Percentiles rank a stretch among this genome's conserved stretches.
Evolutionary conservation across 495 filamentous ascomycete genomes (phyloP).

Genomic region (Xanthoparmelia taractica): DNA sequence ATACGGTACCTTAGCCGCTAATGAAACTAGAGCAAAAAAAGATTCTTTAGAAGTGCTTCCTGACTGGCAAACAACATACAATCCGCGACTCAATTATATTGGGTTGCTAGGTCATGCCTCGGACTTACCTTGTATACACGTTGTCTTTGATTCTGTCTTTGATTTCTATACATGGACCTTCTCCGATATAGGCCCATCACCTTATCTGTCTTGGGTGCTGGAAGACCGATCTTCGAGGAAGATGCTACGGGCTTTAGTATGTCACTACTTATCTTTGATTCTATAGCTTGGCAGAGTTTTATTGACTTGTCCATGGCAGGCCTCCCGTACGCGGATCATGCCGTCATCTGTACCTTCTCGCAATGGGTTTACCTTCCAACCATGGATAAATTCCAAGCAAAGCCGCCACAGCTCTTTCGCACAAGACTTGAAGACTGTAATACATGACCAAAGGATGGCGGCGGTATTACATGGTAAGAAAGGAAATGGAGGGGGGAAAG

Average conservation of each 20-base stretch:
- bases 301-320: not conserved
- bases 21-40: not conserved
- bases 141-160: not conserved
- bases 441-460: not conserved
- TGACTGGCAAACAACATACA: not conserved
- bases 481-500: not conserved
- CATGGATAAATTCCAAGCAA: conserved; percentile 2
- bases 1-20: too few relatives aligned
- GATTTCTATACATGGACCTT: not conserved
- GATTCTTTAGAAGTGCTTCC: not conserved
- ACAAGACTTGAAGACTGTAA: not conserved
- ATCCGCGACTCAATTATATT: not conserved
- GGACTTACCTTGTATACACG: not conserved
- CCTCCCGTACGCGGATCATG: conserved; percentile 13
- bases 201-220: not conserved
- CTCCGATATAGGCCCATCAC: not conserved
- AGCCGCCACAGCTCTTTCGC: conserved; percentile 8
- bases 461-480: conserved; percentile 12
- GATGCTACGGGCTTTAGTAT: conserved; percentile 17
- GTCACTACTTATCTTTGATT: not conserved
- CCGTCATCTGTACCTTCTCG: not conserved
- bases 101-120: too few relatives aligned
- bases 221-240: not conserved
- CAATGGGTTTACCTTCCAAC: not conserved
- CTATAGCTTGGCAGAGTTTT: not conserved